These are phyloP conservation scores for Sporothrix mexicana DNA, from an alignment of 2,329 filamentous ascomycete species.

Conservation along the genomic window DNA sequence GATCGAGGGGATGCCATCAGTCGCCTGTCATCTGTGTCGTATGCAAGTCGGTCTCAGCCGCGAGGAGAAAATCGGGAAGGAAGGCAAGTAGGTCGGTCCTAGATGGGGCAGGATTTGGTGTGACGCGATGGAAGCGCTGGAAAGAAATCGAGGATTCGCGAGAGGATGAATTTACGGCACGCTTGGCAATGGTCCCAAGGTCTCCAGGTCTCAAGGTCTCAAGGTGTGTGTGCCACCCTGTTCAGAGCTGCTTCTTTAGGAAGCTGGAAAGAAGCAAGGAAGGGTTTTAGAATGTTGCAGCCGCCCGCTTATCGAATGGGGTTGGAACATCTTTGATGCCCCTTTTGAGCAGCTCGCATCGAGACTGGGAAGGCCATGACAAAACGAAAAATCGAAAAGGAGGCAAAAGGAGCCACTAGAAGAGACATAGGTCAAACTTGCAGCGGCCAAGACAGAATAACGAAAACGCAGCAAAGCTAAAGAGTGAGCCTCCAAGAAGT, in stretches of 20 bases:
- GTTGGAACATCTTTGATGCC: slow-evolving; percentile 6
- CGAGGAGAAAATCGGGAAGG: slow-evolving; percentile 14
- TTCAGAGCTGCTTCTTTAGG: slow-evolving; percentile 30
- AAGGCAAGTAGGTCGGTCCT: neutral
- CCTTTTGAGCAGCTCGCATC: slow-evolving; percentile 13
- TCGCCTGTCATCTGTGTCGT: neutral
- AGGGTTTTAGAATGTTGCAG: neutral
- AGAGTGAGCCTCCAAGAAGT: neutral
- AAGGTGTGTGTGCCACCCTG: neutral
- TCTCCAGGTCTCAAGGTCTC: neutral
- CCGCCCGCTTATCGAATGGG: neutral
- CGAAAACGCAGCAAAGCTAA: neutral
- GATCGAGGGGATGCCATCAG: neutral
- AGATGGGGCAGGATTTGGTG: neutral
- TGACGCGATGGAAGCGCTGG: slow-evolving; percentile 7
- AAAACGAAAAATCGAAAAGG: neutral
- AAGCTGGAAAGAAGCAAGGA: slow-evolving; percentile 22
- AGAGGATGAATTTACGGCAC: neutral
- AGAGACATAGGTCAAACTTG: neutral
- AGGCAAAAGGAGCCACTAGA: neutral
- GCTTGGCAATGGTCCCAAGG: neutral
- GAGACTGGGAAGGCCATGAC: neutral
- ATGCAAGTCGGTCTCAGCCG: slow-evolving; percentile 10
- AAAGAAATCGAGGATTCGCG: neutral
- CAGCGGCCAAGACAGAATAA: neutral